Evolutionary conservation across 192 early-diverging fungal genomes (phyloP).

Genomic region (Coemansia guatemalensis): DNA sequence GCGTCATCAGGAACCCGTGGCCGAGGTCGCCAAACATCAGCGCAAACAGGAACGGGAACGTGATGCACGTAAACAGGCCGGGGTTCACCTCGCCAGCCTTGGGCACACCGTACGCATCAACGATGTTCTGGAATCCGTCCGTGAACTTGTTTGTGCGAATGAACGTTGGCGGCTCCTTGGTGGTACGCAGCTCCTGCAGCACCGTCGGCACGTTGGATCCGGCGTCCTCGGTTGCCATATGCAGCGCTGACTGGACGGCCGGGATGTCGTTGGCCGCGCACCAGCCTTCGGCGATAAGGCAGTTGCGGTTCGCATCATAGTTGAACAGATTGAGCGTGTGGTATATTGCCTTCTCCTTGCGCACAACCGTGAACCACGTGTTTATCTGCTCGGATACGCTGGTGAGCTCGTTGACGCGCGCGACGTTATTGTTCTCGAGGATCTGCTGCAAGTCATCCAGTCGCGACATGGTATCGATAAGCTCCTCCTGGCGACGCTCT

Average conservation of each 20-base stretch:
- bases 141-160: slow-evolving; percentile 97
- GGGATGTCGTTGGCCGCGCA: slow-evolving; percentile 86
- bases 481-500: slow-evolving; percentile 84
- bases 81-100: slow-evolving; percentile 98
- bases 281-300: slow-evolving; percentile 98
- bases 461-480: slow-evolving; percentile 74
- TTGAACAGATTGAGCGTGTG: slow-evolving; percentile 96
- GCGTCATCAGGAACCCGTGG: slow-evolving; percentile 86
- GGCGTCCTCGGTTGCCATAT: slow-evolving; percentile 81
- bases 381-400: slow-evolving; percentile 84
- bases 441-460: slow-evolving; percentile 88
- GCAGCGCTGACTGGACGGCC: slow-evolving; percentile 79
- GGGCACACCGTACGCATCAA: slow-evolving; percentile 97
- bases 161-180: slow-evolving; percentile 90
- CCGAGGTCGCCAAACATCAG: slow-evolving; percentile 99
- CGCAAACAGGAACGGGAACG: slow-evolving; percentile 99
- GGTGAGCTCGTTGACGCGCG: slow-evolving; percentile 79
- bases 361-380: slow-evolving; percentile 86
- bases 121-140: slow-evolving; percentile 92
- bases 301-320: slow-evolving; percentile 90
- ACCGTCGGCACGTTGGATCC: slow-evolving; percentile 88
- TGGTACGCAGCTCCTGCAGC: slow-evolving; percentile 81
- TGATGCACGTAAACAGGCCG: slow-evolving; percentile 93
- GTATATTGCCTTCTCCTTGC: slow-evolving; percentile 98
- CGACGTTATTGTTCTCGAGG: slow-evolving; percentile 81